These are phyloP conservation scores for Rosellinia necatrix DNA, from an alignment of 2,329 filamentous ascomycete genomes.

Conservation along the genomic window DNA sequence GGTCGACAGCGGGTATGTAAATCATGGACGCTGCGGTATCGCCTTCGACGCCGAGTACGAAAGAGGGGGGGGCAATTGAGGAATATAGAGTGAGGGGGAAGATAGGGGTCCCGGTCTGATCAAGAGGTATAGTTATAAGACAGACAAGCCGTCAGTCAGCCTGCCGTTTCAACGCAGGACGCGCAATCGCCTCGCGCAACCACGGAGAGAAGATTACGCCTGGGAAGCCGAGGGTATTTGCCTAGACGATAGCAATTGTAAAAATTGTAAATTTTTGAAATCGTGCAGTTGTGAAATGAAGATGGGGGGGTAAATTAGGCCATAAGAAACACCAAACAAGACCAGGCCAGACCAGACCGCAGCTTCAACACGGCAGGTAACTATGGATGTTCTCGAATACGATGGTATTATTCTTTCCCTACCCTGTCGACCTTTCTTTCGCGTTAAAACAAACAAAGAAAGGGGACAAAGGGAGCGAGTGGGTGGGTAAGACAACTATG, in stretches of 20 bases:
- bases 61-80: slow-evolving; percentile 22
- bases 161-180: neutral
- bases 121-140: neutral
- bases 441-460: slow-evolving; percentile 4
- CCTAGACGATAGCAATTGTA: neutral
- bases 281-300: no score
- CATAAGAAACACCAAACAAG: neutral
- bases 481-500: slow-evolving; percentile 11
- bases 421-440: neutral
- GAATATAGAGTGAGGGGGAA: slow-evolving; percentile 2
- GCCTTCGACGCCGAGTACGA: slow-evolving; percentile 31
- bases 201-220: neutral
- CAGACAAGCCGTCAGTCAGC: neutral
- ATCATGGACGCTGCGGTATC: slow-evolving; percentile 55
- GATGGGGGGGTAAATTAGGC: no score
- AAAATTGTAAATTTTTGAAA: slow-evolving; percentile 1
- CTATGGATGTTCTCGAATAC: neutral
- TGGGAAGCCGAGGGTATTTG: neutral
- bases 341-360: slow-evolving; percentile 2
- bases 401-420: slow-evolving; percentile 1
- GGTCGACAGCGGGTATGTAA: slow-evolving; percentile 48
- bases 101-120: slow-evolving; percentile 5
- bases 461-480: neutral
- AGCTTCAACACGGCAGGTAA: neutral
- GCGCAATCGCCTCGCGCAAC: slow-evolving; percentile 1